phyloP scores from a whole-genome alignment of 108 stramenopile genomes.

The Skeletonema grethae region DNA sequence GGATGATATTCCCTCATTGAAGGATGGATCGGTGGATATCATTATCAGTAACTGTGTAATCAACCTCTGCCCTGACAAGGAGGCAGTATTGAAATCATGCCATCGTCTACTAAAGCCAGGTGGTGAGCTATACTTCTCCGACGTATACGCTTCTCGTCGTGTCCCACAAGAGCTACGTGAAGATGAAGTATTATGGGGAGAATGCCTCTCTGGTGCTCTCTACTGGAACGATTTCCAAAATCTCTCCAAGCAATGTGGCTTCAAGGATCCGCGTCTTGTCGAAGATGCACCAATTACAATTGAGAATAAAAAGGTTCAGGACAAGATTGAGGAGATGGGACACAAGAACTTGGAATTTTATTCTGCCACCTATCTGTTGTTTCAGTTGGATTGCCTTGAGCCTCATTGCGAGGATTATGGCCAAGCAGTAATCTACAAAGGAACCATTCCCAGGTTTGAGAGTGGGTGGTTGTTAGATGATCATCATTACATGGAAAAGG shows the following conservation, averaged over 20 bases:
- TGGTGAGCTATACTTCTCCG: slow-evolving; percentile 96
- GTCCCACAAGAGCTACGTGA: slow-evolving; percentile 78
- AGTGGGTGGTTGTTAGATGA: slow-evolving; percentile 90
- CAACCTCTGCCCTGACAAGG: slow-evolving; percentile 96
- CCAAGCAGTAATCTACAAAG: slow-evolving; percentile 96
- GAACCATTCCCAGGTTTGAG: slow-evolving; percentile 84
- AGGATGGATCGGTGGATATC: slow-evolving; percentile 87
- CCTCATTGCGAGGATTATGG: slow-evolving; percentile 97
- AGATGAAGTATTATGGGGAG: slow-evolving; percentile 92
- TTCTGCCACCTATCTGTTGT: slow-evolving; percentile 94
- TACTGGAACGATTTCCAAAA: slow-evolving; percentile 97
- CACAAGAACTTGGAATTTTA: slow-evolving; percentile 87
- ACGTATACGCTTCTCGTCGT: slow-evolving; percentile 94
- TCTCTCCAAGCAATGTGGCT: slow-evolving; percentile 84
- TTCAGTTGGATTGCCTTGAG: slow-evolving; percentile 88
- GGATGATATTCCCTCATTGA: slow-evolving; percentile 67
- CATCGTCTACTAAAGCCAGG: slow-evolving; percentile 88
- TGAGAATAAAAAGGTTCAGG: slow-evolving; percentile 73
- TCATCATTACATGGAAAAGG: slow-evolving; percentile 90
- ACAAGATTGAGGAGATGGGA: slow-evolving; percentile 68
- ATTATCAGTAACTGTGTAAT: slow-evolving; percentile 98
- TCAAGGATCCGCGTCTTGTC: slow-evolving; percentile 90
- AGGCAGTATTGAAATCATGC: slow-evolving; percentile 88
- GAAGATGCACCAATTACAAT: slow-evolving; percentile 91
- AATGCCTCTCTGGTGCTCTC: slow-evolving; percentile 93